Base-by-base conservation (phyloP, 495 filamentous ascomycete species). In the Penicillium cosmopolitanum region DNA sequence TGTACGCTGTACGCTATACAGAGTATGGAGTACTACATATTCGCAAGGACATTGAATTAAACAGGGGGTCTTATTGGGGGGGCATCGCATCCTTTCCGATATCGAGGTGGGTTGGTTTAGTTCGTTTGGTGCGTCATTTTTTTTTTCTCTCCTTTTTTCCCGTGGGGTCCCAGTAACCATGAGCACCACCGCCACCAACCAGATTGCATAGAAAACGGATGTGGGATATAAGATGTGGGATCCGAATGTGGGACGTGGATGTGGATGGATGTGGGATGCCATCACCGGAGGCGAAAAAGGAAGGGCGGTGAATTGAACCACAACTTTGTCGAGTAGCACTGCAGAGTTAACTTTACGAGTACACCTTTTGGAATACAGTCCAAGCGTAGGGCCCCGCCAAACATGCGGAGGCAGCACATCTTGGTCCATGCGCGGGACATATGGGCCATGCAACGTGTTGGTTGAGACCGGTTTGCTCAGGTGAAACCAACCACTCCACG, bases 341-440 rank as follows among this genome's bases (percentile, higher is more conserved):
- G 60, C 60, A 58, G 55, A 18, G 55, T 54, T 55, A 55, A 58
- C 51, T 61, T 56, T 62, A 31, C 23, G 23, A 23, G 23, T 23
- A 3, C 50, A 12, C 15, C 21, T 44, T 44, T 44, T 44, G 16
- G 15, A 44, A 16, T 21, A 18, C 7, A 54, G 50, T 60, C 61
- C 58, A 58, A 63, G 61, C 61, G 61, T 56, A 10, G 48, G 28
- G 48, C 38, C 56, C 55, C 60, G 47, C 60, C 56, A 58, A 46
- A 63, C 56, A 55, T 47, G 55, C 46, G 47, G 47, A 55, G 56
- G 33, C 53, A 18, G 38, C 31, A 40, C 50, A 25, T 52, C 53
- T 46, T 42, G 42, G 54, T 44, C 62, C 50, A 56, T 47, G 53
- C 61, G 33, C 53, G 21, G 47, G 19, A 50, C 19, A 51, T 38